Conservation (phyloP, 805 yeast genomes). For the Danielia oregonensis region DNA sequence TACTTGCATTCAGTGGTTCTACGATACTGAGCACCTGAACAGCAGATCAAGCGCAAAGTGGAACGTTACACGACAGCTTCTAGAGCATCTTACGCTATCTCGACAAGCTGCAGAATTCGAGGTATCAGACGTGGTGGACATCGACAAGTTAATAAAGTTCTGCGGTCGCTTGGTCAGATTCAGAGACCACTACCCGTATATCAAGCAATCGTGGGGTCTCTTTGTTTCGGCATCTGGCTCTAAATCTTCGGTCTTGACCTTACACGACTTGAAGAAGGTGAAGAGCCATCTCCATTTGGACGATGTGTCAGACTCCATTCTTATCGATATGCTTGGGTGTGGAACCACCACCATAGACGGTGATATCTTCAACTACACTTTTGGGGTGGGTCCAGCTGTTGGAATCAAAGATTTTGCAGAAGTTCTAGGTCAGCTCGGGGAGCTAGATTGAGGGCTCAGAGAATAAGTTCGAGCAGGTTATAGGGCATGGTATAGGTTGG, state of each 20-base stretch:
- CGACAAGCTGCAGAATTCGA: slow-evolving; percentile 13
- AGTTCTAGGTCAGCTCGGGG: slow-evolving; percentile 38
- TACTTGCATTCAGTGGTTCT: slow-evolving; percentile 30
- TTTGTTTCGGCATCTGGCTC: slow-evolving; percentile 20
- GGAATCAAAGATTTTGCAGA: slow-evolving; percentile 40
- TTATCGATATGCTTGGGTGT: slow-evolving; percentile 42
- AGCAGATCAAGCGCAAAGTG: slow-evolving; percentile 17
- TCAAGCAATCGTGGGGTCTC: slow-evolving; percentile 31
- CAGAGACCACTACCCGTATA: slow-evolving; percentile 26
- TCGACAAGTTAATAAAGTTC: slow-evolving; percentile 33
- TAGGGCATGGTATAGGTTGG: too few relatives aligned
- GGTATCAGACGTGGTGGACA: slow-evolving; percentile 37
- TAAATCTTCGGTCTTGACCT: slow-evolving; percentile 20
- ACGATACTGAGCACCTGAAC: slow-evolving; percentile 18
- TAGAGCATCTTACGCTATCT: slow-evolving; percentile 28
- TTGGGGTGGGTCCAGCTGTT: slow-evolving; percentile 26
- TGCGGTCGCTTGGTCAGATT: slow-evolving; percentile 27
- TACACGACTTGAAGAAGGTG: slow-evolving; percentile 27
- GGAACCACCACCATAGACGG: slow-evolving; percentile 27
- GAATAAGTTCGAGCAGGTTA: too few relatives aligned
- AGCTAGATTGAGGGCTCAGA: slow-evolving; percentile 25
- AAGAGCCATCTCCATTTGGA: slow-evolving; percentile 30
- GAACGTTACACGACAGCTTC: slow-evolving; percentile 22
- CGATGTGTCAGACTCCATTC: slow-evolving; percentile 27
- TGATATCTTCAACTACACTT: slow-evolving; percentile 25